Base-by-base conservation (phyloP, 495 filamentous ascomycete genomes). In the Talaromyces liani region DNA sequence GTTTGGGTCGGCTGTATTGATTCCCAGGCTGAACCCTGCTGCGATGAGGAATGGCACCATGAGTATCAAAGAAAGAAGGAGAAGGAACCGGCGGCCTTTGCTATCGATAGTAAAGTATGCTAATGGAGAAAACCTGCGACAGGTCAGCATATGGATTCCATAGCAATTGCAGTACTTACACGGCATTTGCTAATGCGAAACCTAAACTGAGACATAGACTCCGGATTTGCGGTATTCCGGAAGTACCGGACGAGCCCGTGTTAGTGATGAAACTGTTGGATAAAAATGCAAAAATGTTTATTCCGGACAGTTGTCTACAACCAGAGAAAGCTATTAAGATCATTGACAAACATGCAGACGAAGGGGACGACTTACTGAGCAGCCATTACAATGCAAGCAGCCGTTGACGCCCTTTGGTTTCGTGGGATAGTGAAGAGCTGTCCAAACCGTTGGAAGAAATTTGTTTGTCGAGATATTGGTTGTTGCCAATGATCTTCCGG, bases 91-190 rank as follows among this genome's bases (percentile, higher is more conserved):
- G 22, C 67, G 61, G 16, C 65, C 67, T 57, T 67, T 67, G 49
- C 61, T 65, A 31, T 69, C 67, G 29, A 69, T 67, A n/a, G 64
- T 47, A 31, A 62, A 69, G 45, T 69, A 69, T 47, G 65, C 67
- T 53, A 69, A 14, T 10, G 67, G 57, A 12, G 67, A 69, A 36
- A 69, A 69, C n/a, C 62, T 63, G 31, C 20, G 4, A 9, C n/a
- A 6, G 6, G n/a, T 36, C 14, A 47, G 59, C 33, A 36, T 12
- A 36, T 31, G 29, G 3, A 5, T 31, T 31, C 6, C 5, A 31
- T 31, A 31, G 29, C 29, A 31, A 31, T 31, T 31, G 29, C 29
- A 31, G 29, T 31, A 31, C 29, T 31, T 31, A 31, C 29, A 31
- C 29, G 29, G 29, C 29, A 31, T 31, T 31, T 31, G 29, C 29